Percentiles rank a stretch among this genome's conserved stretches.
phyloP scores from a whole-genome alignment of 352 stramenopile species.

The Phytophthora sojae region DNA sequence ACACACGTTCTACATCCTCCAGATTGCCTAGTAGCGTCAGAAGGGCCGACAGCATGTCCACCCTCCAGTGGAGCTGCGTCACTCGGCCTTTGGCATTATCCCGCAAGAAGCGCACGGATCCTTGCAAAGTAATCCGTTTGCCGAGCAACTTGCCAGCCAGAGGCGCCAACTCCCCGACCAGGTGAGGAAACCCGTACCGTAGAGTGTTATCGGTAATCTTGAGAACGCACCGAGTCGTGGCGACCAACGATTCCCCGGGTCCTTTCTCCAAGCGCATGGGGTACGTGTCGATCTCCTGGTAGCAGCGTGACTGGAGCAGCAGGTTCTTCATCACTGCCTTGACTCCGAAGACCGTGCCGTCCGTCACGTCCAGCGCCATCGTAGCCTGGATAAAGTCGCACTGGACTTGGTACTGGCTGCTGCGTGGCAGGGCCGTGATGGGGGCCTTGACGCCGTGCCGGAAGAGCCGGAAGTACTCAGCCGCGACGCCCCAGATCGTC shows the following conservation, averaged over 20 bases:
- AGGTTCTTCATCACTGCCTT: slow-evolving; percentile 7
- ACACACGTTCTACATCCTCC: slow-evolving; percentile 7
- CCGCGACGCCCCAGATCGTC: slow-evolving; percentile 9
- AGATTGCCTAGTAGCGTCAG: slow-evolving; percentile 6
- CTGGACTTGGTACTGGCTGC: slow-evolving; percentile 1
- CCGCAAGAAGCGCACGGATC: slow-evolving; percentile 3
- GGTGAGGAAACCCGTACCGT: slow-evolving; percentile 10
- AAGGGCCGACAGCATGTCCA: slow-evolving; percentile 2
- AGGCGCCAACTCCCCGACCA: neutral
- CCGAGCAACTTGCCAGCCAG: slow-evolving; percentile 4
- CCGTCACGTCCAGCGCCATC: slow-evolving; percentile 12
- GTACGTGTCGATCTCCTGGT: slow-evolving; percentile 12
- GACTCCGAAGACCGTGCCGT: neutral
- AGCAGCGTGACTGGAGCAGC: slow-evolving; percentile 3
- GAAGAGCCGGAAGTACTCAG: slow-evolving; percentile 19
- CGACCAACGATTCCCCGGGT: slow-evolving; percentile 4
- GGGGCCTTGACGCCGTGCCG: slow-evolving; percentile 4
- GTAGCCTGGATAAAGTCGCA: slow-evolving; percentile 11
- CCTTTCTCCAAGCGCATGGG: slow-evolving; percentile 5
- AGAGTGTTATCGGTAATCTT: slow-evolving; percentile 4
- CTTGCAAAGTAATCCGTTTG: neutral
- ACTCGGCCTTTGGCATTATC: slow-evolving; percentile 1
- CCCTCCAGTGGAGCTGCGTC: neutral
- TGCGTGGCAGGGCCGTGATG: neutral
- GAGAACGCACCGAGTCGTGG: slow-evolving; percentile 1